Base-by-base conservation (phyloP, 306 rosid genomes). In the Dalbergia oliveri region DNA sequence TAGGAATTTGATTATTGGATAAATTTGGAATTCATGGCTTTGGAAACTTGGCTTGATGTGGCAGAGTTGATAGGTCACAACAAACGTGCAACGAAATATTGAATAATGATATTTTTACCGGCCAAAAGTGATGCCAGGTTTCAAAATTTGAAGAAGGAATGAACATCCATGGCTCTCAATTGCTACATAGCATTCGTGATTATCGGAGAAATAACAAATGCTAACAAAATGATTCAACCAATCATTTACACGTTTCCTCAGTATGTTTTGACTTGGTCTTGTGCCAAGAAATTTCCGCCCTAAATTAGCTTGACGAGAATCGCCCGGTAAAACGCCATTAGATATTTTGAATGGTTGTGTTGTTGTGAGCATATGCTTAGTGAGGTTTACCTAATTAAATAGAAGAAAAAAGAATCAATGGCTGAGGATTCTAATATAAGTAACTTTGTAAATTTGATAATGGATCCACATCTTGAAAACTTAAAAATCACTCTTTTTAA, bases 101-200 rank as follows among this genome's bases (percentile, higher is more conserved):
- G 58, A 19, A 53, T 0, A 15, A 53, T 7, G 58, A 15, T 15
- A 15, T 53, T 53, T 53, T 26, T 26, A 15, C 21, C 0, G n/a
- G 31, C 31, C 31, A 26, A 26, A 26, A 26, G 31, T 3, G 18
- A 53, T 16, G 58, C 16, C 11, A 4, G 18, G 10, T 39, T 72
- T 67, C 75, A 64, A 66, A 74, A 37, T 58, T 79, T 61, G 56
- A 79, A 79, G 64, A 69, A 69, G 54, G 58, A 41, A 44, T 39
- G 70, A 57, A 39, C 76, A 79, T 79, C 41, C 34, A 18, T 3
- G n/a, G 26, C 26, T 59, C 12, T 18, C 31, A 34, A 13, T 68
- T 65, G 19, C 44, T 12, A 37, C 13, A 76, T 31, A n/a, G n/a
- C 11, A 5, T 9, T 70, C 81, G 67, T 60, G 66, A 69, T 69